These are phyloP conservation scores for Claviceps arundinis DNA, from an alignment of 2,329 filamentous ascomycete genomes.

Conservation along the genomic window DNA sequence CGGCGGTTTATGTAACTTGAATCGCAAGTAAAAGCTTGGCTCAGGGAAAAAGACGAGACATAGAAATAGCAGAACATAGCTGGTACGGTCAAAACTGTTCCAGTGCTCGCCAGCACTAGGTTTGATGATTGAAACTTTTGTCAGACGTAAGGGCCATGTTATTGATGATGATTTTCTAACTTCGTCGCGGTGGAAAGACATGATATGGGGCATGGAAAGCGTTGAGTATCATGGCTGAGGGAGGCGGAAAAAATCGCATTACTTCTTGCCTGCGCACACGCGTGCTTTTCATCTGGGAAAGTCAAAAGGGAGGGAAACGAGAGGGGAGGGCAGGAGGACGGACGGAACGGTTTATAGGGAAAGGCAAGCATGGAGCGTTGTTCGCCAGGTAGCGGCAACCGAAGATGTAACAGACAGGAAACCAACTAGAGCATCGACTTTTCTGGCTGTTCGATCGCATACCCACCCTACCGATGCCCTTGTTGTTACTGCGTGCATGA, in stretches of 20 bases:
- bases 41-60: background rate
- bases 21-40: background rate
- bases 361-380: background rate
- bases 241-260: background rate
- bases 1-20: background rate
- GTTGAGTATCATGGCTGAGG: conserved; percentile 2
- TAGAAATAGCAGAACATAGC: background rate
- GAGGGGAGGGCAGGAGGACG: background rate
- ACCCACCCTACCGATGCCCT: too few species aligned
- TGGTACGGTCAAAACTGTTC: too few species aligned
- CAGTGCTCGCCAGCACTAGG: too few species aligned
- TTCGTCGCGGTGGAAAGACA: conserved; percentile 7
- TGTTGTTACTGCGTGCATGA: too few species aligned
- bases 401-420: background rate
- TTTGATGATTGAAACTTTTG: background rate
- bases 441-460: too few species aligned
- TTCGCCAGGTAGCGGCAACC: background rate
- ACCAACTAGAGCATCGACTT: background rate
- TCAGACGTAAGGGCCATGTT: conserved; percentile 5
- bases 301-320: background rate
- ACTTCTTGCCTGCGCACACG: background rate
- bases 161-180: conserved; percentile 5
- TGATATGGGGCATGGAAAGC: conserved; percentile 7
- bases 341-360: background rate
- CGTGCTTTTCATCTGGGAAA: background rate